Percentiles rank a stretch among this genome's conserved stretches.
Conservation (phyloP, 305 asterid species). For the Salvia sclarea region DNA sequence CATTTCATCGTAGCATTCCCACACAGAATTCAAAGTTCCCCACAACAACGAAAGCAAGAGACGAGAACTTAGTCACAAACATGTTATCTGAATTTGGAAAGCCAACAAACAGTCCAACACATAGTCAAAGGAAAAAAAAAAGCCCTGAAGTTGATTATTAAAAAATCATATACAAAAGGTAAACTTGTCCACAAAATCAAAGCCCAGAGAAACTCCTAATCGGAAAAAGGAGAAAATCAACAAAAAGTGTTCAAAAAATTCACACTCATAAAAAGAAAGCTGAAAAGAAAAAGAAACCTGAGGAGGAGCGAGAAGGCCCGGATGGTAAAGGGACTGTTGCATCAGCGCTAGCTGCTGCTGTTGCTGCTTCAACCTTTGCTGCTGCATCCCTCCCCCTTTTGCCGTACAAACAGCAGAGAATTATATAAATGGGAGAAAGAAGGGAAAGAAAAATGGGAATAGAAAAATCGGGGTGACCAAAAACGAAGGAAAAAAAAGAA, state of each 20-base stretch:
- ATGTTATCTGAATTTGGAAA: slow-evolving; percentile 8
- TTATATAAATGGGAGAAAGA: neutral
- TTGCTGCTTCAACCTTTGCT: slow-evolving; percentile 46
- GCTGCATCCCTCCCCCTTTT: slow-evolving; percentile 34
- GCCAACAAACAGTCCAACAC: neutral
- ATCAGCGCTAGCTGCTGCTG: slow-evolving; percentile 54
- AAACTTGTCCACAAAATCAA: slow-evolving; percentile 1
- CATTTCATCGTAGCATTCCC: slow-evolving; percentile 6
- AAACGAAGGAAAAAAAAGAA: neutral
- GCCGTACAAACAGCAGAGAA: slow-evolving; percentile 11
- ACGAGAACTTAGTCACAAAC: neutral
- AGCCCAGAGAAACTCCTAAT: neutral
- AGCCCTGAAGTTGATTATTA: slow-evolving; percentile 4
- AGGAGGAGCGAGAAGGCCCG: slow-evolving; percentile 57
- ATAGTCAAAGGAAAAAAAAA: slow-evolving; percentile 7
- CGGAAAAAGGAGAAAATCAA: neutral
- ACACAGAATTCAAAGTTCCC: neutral
- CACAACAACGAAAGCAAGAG: neutral
- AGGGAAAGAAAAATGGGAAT: neutral
- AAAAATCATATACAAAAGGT: neutral
- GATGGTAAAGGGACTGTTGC: slow-evolving; percentile 63
- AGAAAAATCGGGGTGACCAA: slow-evolving; percentile 1
- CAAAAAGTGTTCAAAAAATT: neutral
- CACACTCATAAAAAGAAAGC: neutral
- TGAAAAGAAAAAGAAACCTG: slow-evolving; percentile 38